phyloP scores from a whole-genome alignment of 2,329 filamentous ascomycete species.

The Fusarium sp. region DNA sequence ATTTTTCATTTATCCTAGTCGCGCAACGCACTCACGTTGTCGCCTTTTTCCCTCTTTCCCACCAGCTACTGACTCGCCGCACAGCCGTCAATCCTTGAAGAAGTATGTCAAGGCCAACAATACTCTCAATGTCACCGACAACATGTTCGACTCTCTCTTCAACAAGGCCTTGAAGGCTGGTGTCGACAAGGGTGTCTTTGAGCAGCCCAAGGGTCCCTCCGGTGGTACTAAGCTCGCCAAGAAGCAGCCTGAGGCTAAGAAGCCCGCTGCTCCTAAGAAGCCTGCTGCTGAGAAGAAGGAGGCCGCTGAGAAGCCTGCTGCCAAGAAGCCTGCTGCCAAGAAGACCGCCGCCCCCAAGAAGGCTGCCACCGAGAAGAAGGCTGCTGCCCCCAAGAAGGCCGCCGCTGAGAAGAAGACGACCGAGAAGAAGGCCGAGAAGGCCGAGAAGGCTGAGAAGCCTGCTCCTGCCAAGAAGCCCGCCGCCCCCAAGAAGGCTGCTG shows the following conservation, averaged over 20 bases:
- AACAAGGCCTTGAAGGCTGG: constrained; percentile 85
- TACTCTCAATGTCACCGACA: constrained; percentile 58
- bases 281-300: constrained; percentile 50
- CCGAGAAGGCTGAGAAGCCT: constrained; percentile 65
- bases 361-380: constrained; percentile 44
- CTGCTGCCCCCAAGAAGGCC: constrained; percentile 53
- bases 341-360: constrained; percentile 52
- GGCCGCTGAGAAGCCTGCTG: constrained; percentile 43
- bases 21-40: constrained; percentile 15
- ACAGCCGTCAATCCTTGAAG: constrained; percentile 69
- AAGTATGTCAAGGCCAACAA: constrained; percentile 70
- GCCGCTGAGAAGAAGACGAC: constrained; percentile 26
- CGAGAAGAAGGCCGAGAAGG: constrained; percentile 23
- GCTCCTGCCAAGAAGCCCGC: constrained; percentile 48
- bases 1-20: background rate
- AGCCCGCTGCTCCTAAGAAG: constrained; percentile 48
- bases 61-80: constrained; percentile 22
- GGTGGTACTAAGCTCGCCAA: constrained; percentile 93
- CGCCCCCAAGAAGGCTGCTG: constrained; percentile 48
- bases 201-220: constrained; percentile 90
- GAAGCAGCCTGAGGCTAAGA: constrained; percentile 66
- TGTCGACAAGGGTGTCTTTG: constrained; percentile 87
- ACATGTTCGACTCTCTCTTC: constrained; percentile 78
- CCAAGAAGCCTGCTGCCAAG: constrained; percentile 51
- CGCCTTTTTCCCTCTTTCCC: background rate